Percentiles rank a stretch among this genome's conserved stretches.
These are phyloP conservation scores for Pisolithus marmoratus DNA, from an alignment of 768 basidiomycete genomes.

Conservation along the genomic window DNA sequence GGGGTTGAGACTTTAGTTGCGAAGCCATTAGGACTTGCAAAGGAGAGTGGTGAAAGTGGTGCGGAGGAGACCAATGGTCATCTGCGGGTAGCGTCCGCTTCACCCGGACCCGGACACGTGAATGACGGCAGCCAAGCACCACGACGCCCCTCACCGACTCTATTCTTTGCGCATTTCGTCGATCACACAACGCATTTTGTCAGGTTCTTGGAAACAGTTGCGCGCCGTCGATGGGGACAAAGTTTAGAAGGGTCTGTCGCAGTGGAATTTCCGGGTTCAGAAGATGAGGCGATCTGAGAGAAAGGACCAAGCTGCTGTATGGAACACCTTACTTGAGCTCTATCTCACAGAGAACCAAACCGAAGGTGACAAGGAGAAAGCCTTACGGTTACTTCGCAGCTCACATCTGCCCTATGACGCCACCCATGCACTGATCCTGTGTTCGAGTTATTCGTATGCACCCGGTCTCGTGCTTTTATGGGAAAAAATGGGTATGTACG, in stretches of 20 bases:
- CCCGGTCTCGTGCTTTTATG: conserved; percentile 84
- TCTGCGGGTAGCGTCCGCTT: conserved; percentile 18
- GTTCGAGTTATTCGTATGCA: conserved; percentile 78
- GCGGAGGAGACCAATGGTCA: conserved; percentile 23
- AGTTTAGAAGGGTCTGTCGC: conserved; percentile 37
- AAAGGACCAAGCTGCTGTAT: conserved; percentile 76
- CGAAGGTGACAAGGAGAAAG: conserved; percentile 45
- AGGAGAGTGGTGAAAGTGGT: conserved; percentile 9
- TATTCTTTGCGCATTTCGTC: conserved; percentile 93
- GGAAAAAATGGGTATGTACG: conserved; percentile 94
- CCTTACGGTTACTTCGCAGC: conserved; percentile 63
- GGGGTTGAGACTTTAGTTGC: conserved; percentile 9
- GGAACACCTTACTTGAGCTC: conserved; percentile 94
- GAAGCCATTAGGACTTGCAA: conserved; percentile 3
- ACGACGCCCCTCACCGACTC: conserved; percentile 66
- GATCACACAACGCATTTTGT: conserved; percentile 83
- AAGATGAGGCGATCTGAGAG: conserved; percentile 50
- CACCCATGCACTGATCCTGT: conserved; percentile 92
- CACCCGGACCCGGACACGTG: neutral
- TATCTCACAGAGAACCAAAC: conserved; percentile 53
- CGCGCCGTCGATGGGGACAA: conserved; percentile 75
- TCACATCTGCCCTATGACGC: conserved; percentile 70
- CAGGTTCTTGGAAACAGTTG: conserved; percentile 84
- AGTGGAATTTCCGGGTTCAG: conserved; percentile 12
- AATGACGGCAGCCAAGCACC: conserved; percentile 22